A percentile compares a stretch with the other conserved stretches of the same genome.
Evolutionary conservation across 192 early-diverging fungal species (phyloP).

Genomic region (Chytriomyces hyalinus): DNA sequence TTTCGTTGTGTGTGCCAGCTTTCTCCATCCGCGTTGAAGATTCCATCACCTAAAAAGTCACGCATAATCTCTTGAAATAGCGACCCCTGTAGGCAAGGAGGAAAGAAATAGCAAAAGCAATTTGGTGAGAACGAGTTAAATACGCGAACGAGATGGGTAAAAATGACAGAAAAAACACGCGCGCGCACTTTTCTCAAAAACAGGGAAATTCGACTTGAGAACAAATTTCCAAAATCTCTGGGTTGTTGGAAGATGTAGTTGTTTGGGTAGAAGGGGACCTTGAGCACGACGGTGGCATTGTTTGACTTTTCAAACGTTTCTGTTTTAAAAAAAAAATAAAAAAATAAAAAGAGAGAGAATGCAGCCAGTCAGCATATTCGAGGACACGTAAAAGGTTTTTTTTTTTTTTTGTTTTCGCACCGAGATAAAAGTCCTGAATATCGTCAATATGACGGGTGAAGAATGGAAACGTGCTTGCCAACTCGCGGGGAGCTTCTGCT

Average conservation of each 20-base stretch:
- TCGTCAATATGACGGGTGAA: slow-evolving; percentile 4
- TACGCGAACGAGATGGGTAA: too few relatives aligned
- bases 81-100: not conserved
- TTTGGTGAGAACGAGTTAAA: too few relatives aligned
- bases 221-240: slow-evolving; percentile 43
- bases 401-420: not conserved
- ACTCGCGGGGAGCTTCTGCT: slow-evolving; percentile 9
- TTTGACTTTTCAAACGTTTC: slow-evolving; percentile 19
- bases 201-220: slow-evolving; percentile 44
- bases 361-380: too few relatives aligned
- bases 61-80: not conserved
- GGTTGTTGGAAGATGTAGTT: slow-evolving; percentile 34
- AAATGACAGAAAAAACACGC: too few relatives aligned
- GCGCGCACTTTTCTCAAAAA: too few relatives aligned
- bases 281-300: slow-evolving; percentile 12
- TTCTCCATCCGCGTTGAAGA: slow-evolving; percentile 75
- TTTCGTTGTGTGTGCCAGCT: slow-evolving; percentile 70
- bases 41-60: slow-evolving; percentile 62
- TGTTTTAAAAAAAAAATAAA: not conserved
- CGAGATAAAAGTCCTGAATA: slow-evolving; percentile 14
- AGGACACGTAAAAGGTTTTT: not conserved
- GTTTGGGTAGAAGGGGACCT: slow-evolving; percentile 7
- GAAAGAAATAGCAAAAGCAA: too few relatives aligned
- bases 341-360: not conserved
- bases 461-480: not conserved